phyloP scores from a whole-genome alignment of 495 filamentous ascomycete genomes.

The Hypoxylon subgilvum region DNA sequence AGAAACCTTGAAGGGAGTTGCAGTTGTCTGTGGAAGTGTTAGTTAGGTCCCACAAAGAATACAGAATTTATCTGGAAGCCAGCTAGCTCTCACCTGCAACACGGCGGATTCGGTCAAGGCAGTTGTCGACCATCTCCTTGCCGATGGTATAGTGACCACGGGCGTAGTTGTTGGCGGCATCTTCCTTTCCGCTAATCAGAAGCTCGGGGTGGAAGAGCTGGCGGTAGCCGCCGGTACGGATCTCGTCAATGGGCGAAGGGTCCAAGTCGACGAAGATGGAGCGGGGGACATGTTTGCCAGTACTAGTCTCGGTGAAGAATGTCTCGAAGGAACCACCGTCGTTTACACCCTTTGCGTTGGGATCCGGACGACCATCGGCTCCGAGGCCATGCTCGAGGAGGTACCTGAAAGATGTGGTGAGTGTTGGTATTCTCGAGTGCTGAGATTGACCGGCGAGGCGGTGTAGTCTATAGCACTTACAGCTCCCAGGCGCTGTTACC shows the following conservation, averaged over 20 bases:
- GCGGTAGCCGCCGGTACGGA: constrained; percentile 80
- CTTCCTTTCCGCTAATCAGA: constrained; percentile 89
- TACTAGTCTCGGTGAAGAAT: constrained; percentile 87
- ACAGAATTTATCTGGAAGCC: background rate
- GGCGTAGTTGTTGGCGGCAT: constrained; percentile 95
- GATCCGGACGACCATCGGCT: constrained; percentile 72
- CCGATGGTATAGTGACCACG: constrained; percentile 93
- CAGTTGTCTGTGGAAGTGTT: constrained; percentile 76
- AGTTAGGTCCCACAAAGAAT: constrained; percentile 11
- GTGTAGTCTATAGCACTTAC: constrained; percentile 69
- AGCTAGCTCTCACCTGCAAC: constrained; percentile 69
- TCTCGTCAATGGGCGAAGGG: constrained; percentile 90
- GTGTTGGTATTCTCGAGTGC: background rate
- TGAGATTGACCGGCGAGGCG: constrained; percentile 35
- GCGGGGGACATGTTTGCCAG: constrained; percentile 87
- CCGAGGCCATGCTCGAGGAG: constrained; percentile 89
- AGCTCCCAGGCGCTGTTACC: constrained; percentile 96
- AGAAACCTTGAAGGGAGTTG: constrained; percentile 85
- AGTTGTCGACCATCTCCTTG: constrained; percentile 85
- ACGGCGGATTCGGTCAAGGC: constrained; percentile 83
- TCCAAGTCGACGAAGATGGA: constrained; percentile 90
- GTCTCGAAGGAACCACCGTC: constrained; percentile 81
- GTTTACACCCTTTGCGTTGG: constrained; percentile 64
- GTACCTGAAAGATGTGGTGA: constrained; percentile 63
- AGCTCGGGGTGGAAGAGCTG: constrained; percentile 89